Conservation (phyloP, 139 green algal genomes). For the Ostreobium quekettii region DNA sequence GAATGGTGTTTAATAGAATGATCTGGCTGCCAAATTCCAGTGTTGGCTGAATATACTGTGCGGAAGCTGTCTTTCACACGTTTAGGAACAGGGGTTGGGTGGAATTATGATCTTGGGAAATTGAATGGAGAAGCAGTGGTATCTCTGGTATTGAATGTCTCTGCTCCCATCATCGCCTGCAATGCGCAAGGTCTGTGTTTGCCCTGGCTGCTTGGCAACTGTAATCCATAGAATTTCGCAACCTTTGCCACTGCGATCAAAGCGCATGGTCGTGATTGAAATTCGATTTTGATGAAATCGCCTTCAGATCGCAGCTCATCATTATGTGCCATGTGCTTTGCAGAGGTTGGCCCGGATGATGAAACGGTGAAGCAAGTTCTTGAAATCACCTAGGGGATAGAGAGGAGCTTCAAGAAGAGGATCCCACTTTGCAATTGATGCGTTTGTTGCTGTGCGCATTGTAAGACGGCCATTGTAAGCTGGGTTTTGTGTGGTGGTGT, state of each 20-base stretch:
- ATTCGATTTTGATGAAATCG: slow-evolving; percentile 12
- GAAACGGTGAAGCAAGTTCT: too few species aligned
- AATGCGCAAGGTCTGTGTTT: background rate
- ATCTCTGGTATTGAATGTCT: background rate
- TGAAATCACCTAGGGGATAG: background rate
- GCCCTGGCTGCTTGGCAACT: background rate
- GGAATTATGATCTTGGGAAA: too few species aligned
- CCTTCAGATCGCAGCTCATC: too few species aligned
- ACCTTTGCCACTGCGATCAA: background rate
- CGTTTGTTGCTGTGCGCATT: background rate
- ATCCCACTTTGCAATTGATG: background rate
- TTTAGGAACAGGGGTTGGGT: too few species aligned
- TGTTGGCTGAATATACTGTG: background rate
- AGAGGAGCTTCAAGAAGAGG: background rate
- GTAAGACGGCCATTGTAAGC: background rate
- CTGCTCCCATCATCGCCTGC: background rate
- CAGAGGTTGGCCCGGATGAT: slow-evolving; percentile 13
- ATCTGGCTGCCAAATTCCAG: background rate
- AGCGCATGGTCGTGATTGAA: background rate
- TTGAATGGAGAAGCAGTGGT: too few species aligned
- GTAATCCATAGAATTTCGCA: background rate
- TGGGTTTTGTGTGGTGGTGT: background rate
- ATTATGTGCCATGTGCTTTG: too few species aligned
- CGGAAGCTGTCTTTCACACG: too few species aligned
- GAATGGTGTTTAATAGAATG: background rate